Base-by-base conservation (phyloP, 192 early-diverging fungal species). In the Spizellomyces sp. region DNA sequence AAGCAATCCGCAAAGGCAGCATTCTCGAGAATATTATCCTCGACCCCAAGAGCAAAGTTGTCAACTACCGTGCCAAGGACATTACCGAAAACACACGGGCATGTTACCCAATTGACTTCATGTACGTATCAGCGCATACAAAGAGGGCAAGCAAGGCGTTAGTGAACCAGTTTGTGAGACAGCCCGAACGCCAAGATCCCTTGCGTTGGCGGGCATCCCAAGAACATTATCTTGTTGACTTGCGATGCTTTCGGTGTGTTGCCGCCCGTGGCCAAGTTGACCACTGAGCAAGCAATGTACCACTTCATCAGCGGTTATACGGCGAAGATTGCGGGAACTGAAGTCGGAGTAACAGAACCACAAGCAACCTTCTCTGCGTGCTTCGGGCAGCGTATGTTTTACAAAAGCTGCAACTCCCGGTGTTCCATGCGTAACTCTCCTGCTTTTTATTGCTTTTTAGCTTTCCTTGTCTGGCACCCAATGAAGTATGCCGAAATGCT, bases 161-260 rank as follows among this genome's bases (percentile, higher is more conserved):
- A n/a, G n/a, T n/a, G n/a, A n/a, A n/a, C n/a, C n/a, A n/a, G n/a
- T n/a, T n/a, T n/a, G n/a, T 60, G 8, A 9, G n/a, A 22, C 52
- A 69, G 52, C 52, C 90, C 92, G 48, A 95, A 92, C 75, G 92
- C 92, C 41, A 90, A 95, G 83, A 73, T 94, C 50, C 94, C 94
- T 55, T 91, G 91, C 68, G 78, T 93, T 12, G 93, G 90, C 64
- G 85, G 88, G 43, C 91, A 93, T 71, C 94, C 94, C 48, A 88
- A 90, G 81, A 96, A 96, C 86, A 94, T 96, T 59, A 92, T 96
- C 71, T 80, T 96, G 63, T 76, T 96, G 67, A 96, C 94, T 7
- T 95, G 93, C 79, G 94, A 96, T 74, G 94, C 93, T 64, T 95
- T 94, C 77, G 94, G 94, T 69, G 90, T 96, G 9, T 81, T 96